Conservation (phyloP, 208 protist species). For the Trichomonas gallinae region DNA sequence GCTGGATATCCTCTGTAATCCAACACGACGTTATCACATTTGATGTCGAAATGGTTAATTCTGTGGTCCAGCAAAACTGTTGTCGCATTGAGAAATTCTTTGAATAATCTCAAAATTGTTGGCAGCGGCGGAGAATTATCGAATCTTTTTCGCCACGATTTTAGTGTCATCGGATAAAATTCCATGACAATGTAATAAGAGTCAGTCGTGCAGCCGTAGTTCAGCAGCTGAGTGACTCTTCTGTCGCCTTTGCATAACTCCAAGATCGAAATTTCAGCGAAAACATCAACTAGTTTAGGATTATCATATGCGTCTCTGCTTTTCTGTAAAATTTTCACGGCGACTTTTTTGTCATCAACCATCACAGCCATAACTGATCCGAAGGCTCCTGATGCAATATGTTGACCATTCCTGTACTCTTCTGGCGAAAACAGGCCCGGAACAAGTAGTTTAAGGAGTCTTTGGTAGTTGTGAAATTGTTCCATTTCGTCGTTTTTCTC, state of each 20-base stretch:
- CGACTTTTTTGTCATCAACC: background rate
- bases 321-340: background rate
- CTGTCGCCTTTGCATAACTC: background rate
- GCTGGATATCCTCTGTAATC: background rate
- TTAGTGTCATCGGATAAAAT: background rate
- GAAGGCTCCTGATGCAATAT: background rate
- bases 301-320: background rate
- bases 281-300: conserved; percentile 3
- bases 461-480: background rate
- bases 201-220: background rate
- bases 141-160: background rate
- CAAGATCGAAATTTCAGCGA: background rate
- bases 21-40: background rate
- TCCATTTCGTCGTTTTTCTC: background rate
- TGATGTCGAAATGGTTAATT: conserved; percentile 16
- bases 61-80: background rate
- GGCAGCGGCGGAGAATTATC: background rate
- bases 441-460: background rate
- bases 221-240: background rate
- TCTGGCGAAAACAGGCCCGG: background rate
- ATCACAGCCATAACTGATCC: background rate
- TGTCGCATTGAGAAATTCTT: background rate
- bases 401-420: background rate
- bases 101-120: background rate
- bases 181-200: conserved; percentile 7